These are phyloP conservation scores for Phialocephala sp. DNA, from an alignment of 2,329 filamentous ascomycete genomes.

Conservation along the genomic window DNA sequence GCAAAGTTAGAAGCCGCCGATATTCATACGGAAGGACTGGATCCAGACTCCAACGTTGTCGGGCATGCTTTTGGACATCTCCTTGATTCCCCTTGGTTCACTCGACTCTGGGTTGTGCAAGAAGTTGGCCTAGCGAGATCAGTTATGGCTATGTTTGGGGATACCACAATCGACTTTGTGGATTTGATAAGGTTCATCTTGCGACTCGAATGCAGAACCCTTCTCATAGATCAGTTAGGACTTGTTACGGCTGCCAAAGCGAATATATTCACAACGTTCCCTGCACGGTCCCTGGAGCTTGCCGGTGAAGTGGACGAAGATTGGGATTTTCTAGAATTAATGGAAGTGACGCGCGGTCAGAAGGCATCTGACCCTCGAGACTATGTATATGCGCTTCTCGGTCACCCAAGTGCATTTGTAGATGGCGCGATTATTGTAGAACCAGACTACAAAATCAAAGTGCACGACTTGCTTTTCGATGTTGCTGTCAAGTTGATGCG, in stretches of 20 bases:
- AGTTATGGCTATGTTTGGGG: constrained; percentile 12
- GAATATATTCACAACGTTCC: constrained; percentile 19
- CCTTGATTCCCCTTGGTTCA: constrained; percentile 19
- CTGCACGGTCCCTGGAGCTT: constrained; percentile 14
- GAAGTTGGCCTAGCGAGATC: constrained; percentile 21
- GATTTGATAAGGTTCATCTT: constrained; percentile 20
- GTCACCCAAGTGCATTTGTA: constrained; percentile 17
- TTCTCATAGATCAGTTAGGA: constrained; percentile 19
- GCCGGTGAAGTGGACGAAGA: constrained; percentile 21
- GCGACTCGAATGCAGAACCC: constrained; percentile 14
- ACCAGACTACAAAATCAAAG: constrained; percentile 13
- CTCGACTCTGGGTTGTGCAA: constrained; percentile 18
- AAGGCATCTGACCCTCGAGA: constrained; percentile 13
- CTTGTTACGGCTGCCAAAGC: constrained; percentile 17
- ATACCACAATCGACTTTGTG: constrained; percentile 17
- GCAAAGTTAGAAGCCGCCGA: constrained; percentile 11
- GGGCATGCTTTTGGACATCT: constrained; percentile 10
- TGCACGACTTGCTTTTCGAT: constrained; percentile 13
- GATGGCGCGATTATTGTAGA: constrained; percentile 6
- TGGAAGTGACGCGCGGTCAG: constrained; percentile 18
- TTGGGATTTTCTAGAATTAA: constrained; percentile 18
- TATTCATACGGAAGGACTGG: constrained; percentile 4
- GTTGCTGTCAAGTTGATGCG: constrained; percentile 16
- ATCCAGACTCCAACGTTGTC: constrained; percentile 8
- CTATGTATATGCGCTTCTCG: constrained; percentile 18